These are phyloP conservation scores for Dendrobium chrysotoxum DNA, from an alignment of 106 monocot species.

Conservation along the genomic window DNA sequence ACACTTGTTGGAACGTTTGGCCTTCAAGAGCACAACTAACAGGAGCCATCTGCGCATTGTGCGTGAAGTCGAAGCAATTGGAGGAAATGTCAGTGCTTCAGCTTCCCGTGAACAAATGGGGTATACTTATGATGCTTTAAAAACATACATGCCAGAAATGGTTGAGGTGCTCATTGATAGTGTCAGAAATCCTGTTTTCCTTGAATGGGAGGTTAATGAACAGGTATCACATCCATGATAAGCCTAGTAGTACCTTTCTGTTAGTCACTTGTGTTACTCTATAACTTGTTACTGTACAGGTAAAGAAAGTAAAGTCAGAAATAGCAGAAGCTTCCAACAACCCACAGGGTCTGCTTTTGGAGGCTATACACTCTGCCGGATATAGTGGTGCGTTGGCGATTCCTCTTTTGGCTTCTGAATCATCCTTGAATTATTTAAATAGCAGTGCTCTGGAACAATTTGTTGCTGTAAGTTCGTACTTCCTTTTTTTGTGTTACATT, in stretches of 20 bases:
- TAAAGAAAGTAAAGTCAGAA: constrained; percentile 65
- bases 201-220: constrained; percentile 90
- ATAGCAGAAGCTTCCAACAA: constrained; percentile 54
- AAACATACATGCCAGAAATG: constrained; percentile 73
- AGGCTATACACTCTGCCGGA: constrained; percentile 75
- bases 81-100: constrained; percentile 68
- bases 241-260: background rate
- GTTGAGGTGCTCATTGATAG: constrained; percentile 83
- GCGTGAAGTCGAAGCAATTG: constrained; percentile 84
- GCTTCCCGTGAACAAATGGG: constrained; percentile 85
- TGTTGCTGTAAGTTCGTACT: constrained; percentile 43
- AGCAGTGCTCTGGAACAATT: constrained; percentile 55
- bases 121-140: constrained; percentile 83
- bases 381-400: constrained; percentile 76
- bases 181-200: constrained; percentile 68
- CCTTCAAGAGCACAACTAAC: constrained; percentile 76
- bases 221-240: constrained; percentile 33
- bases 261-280: background rate
- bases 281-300: constrained; percentile 21
- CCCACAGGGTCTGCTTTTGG: constrained; percentile 72
- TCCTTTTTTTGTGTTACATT: background rate
- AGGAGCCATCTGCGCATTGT: constrained; percentile 86
- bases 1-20: constrained; percentile 77
- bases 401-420: constrained; percentile 67
- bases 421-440: constrained; percentile 53